These are phyloP conservation scores for Rostrohypoxylon terebratum DNA, from an alignment of 495 filamentous ascomycete species.

Conservation along the genomic window DNA sequence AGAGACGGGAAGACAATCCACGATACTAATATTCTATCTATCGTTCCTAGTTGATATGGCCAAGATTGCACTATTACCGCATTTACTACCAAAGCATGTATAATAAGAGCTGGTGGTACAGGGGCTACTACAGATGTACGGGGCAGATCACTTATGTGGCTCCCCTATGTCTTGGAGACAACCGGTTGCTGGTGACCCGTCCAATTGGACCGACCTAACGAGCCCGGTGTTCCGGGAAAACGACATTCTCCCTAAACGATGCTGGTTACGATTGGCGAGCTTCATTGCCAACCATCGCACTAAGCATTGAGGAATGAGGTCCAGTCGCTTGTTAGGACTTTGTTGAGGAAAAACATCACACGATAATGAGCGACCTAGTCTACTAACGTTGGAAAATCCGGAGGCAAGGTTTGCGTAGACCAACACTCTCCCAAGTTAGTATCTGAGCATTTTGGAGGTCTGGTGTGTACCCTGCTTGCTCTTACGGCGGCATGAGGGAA, in stretches of 20 bases:
- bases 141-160: slow-evolving; percentile 50
- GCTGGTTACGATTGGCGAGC: slow-evolving; percentile 13
- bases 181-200: slow-evolving; percentile 29
- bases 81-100: slow-evolving; percentile 43
- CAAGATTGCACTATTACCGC: slow-evolving; percentile 44
- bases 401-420: neutral
- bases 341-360: neutral
- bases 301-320: neutral
- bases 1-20: slow-evolving; percentile 25
- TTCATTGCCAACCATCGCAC: slow-evolving; percentile 11
- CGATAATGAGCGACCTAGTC: neutral
- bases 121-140: slow-evolving; percentile 43
- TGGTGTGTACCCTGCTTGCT: neutral
- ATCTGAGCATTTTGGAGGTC: neutral
- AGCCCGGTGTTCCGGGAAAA: slow-evolving; percentile 39
- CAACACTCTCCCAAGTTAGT: neutral
- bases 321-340: slow-evolving; percentile 4
- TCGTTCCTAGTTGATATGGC: slow-evolving; percentile 44
- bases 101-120: slow-evolving; percentile 46
- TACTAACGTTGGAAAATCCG: neutral
- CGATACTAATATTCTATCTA: slow-evolving; percentile 43
- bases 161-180: slow-evolving; percentile 44
- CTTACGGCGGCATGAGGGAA: neutral
- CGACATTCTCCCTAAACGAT: slow-evolving; percentile 28
- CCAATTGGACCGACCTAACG: slow-evolving; percentile 39